Evolutionary conservation across 495 filamentous ascomycete species (phyloP).

Genomic region (Xylaria venustula): DNA sequence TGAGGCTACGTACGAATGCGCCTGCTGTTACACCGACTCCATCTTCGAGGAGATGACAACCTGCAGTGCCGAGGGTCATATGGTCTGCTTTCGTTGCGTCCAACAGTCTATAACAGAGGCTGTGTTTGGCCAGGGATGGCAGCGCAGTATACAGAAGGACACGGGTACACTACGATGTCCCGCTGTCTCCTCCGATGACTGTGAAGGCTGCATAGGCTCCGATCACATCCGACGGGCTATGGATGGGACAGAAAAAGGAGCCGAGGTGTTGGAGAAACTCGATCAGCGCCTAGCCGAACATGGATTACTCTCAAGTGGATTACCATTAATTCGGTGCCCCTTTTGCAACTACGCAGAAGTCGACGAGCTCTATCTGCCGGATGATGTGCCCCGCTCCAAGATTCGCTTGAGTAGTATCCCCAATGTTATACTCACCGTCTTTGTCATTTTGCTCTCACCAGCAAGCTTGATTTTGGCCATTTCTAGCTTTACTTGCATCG

Average conservation of each 20-base stretch:
- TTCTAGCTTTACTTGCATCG: slow-evolving; percentile 34
- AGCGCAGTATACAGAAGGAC: slow-evolving; percentile 68
- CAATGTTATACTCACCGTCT: slow-evolving; percentile 40
- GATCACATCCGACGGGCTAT: slow-evolving; percentile 71
- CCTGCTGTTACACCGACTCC: slow-evolving; percentile 79
- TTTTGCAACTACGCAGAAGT: slow-evolving; percentile 90
- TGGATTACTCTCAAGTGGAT: slow-evolving; percentile 62
- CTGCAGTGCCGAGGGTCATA: slow-evolving; percentile 70
- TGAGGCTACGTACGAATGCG: slow-evolving; percentile 78
- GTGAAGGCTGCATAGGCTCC: slow-evolving; percentile 67
- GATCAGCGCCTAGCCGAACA: slow-evolving; percentile 76
- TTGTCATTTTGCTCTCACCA: slow-evolving; percentile 51
- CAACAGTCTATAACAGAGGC: slow-evolving; percentile 76
- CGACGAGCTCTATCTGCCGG: slow-evolving; percentile 71
- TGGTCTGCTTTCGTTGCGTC: slow-evolving; percentile 85
- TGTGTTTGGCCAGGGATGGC: slow-evolving; percentile 90
- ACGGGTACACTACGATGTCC: slow-evolving; percentile 75
- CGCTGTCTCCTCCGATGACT: slow-evolving; percentile 67
- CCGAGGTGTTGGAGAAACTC: slow-evolving; percentile 66
- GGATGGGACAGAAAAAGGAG: slow-evolving; percentile 61
- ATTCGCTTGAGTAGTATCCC: slow-evolving; percentile 49
- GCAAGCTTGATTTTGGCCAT: slow-evolving; percentile 46
- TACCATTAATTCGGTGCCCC: slow-evolving; percentile 81
- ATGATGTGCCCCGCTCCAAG: slow-evolving; percentile 42
- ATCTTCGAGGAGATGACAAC: slow-evolving; percentile 80